Conservation (phyloP, 345 rosid genomes). For the Salix suchowensis region DNA sequence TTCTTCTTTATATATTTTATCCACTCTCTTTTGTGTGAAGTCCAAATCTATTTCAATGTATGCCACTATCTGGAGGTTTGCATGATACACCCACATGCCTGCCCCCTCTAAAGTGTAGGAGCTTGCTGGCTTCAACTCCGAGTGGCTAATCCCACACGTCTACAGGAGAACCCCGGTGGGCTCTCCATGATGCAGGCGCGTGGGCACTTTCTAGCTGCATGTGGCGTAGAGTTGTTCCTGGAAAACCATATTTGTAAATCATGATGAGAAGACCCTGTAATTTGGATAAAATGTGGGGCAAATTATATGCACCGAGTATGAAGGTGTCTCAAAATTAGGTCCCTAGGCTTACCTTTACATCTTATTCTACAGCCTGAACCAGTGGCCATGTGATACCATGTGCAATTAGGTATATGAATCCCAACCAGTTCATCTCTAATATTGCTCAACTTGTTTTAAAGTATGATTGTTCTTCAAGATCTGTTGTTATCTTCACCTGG, state of each 20-base stretch:
- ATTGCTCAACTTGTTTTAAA: constrained; percentile 12
- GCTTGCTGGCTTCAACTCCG: constrained; percentile 16
- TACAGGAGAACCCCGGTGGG: constrained; percentile 16
- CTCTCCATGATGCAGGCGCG: constrained; percentile 16
- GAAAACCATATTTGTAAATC: neutral
- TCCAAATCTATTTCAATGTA: neutral
- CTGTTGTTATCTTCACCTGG: constrained; percentile 5
- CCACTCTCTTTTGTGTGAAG: neutral
- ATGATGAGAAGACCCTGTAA: neutral
- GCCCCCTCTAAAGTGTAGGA: neutral
- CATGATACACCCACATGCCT: constrained; percentile 19
- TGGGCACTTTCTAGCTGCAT: constrained; percentile 15
- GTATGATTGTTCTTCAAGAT: constrained; percentile 13
- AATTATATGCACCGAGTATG: neutral
- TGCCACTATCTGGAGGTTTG: constrained; percentile 6
- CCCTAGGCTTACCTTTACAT: constrained; percentile 16
- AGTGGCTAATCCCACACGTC: constrained; percentile 9
- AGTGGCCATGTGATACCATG: constrained; percentile 41
- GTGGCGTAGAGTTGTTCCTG: constrained; percentile 8
- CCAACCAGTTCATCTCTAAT: neutral
- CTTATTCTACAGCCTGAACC: constrained; percentile 13
- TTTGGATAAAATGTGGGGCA: constrained; percentile 24
- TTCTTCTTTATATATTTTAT: neutral
- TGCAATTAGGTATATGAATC: constrained; percentile 19
- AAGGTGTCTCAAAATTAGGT: constrained; percentile 10